These are phyloP conservation scores for Botrytis fabae DNA, from an alignment of 2,329 filamentous ascomycete species.

Conservation along the genomic window DNA sequence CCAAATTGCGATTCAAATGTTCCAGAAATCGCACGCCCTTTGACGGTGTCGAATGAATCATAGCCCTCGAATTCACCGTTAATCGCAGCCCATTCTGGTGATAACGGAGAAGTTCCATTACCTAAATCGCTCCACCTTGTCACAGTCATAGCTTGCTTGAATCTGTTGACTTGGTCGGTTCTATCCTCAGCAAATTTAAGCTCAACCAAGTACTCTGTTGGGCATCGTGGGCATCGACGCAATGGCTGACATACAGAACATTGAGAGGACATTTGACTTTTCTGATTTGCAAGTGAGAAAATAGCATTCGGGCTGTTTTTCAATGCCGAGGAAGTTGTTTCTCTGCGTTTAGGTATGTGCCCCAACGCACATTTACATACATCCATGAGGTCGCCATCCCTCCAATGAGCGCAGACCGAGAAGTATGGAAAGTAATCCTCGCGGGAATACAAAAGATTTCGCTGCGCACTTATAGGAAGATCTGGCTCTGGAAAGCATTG, in stretches of 20 bases:
- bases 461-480: slow-evolving; percentile 52
- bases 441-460: slow-evolving; percentile 58
- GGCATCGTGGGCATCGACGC: slow-evolving; percentile 61
- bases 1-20: slow-evolving; percentile 58
- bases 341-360: slow-evolving; percentile 53
- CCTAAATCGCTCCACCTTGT: slow-evolving; percentile 64
- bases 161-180: slow-evolving; percentile 46
- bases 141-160: slow-evolving; percentile 60
- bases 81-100: slow-evolving; percentile 56
- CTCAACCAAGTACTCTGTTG: slow-evolving; percentile 62
- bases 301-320: slow-evolving; percentile 35
- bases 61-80: slow-evolving; percentile 49
- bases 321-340: slow-evolving; percentile 41
- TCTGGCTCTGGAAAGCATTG: slow-evolving; percentile 53
- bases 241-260: slow-evolving; percentile 59
- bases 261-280: slow-evolving; percentile 49
- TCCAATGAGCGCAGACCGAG: slow-evolving; percentile 62
- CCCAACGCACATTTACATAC: slow-evolving; percentile 60
- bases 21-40: slow-evolving; percentile 56
- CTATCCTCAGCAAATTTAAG: slow-evolving; percentile 59
- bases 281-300: slow-evolving; percentile 32
- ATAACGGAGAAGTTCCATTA: slow-evolving; percentile 51
- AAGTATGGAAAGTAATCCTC: slow-evolving; percentile 64
- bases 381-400: slow-evolving; percentile 59
- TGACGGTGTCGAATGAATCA: slow-evolving; percentile 55